Conservation (phyloP, 73 alveolate species). For the Paramecium primaurelia region DNA sequence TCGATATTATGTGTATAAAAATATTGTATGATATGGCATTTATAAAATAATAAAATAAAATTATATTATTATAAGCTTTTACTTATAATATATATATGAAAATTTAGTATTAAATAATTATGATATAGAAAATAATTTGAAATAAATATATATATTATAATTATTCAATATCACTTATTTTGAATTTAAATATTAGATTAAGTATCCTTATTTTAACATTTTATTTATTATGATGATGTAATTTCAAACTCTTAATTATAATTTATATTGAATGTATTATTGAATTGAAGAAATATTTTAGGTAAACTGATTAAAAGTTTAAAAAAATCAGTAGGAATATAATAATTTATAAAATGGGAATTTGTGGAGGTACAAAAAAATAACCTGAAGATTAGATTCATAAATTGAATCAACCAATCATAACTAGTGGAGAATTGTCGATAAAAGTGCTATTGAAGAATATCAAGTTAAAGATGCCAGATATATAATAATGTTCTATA, state of each 20-base stretch:
- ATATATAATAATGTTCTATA: not conserved
- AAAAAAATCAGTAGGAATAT: not conserved
- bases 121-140: no score
- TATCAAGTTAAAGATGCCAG: not conserved
- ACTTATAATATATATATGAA: no score
- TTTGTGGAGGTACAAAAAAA: not conserved
- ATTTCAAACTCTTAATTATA: no score
- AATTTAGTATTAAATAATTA: no score
- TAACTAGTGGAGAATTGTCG: not conserved
- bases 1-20: not conserved
- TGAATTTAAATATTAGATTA: no score
- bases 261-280: not conserved
- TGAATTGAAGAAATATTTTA: not conserved
- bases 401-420: not conserved
- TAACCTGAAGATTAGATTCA: not conserved
- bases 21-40: not conserved
- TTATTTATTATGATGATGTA: no score
- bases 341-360: not conserved
- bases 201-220: no score
- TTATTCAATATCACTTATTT: no score
- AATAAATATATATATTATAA: no score
- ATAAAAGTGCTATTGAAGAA: not conserved
- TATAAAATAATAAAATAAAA: no score
- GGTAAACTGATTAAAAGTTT: not conserved
- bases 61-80: no score